A percentile compares a stretch with the other conserved stretches of the same genome.
phyloP scores from a whole-genome alignment of 495 filamentous ascomycete species.

The Annulohypoxylon stygium region DNA sequence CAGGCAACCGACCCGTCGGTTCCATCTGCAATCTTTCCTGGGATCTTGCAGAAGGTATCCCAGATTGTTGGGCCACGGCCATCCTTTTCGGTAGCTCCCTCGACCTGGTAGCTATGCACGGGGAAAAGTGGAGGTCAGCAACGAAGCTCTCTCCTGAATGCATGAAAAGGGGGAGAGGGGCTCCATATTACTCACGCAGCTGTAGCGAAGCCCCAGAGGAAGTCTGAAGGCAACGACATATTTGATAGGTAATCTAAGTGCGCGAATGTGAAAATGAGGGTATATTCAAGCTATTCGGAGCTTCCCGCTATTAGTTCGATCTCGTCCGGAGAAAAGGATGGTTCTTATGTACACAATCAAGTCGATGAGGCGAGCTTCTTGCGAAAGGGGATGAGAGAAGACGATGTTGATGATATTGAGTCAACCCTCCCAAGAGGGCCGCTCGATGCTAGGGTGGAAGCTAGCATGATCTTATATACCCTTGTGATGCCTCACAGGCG shows the following conservation, averaged over 20 bases:
- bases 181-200: slow-evolving; percentile 68
- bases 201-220: slow-evolving; percentile 87
- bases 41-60: slow-evolving; percentile 80
- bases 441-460: slow-evolving; percentile 34
- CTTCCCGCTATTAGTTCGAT: slow-evolving; percentile 38
- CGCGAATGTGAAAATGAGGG: slow-evolving; percentile 22
- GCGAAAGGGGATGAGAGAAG: slow-evolving; percentile 11
- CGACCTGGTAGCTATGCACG: slow-evolving; percentile 76
- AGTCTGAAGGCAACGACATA: slow-evolving; percentile 76
- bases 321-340: slow-evolving; percentile 50
- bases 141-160: slow-evolving; percentile 3
- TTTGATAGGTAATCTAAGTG: slow-evolving; percentile 27
- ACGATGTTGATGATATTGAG: slow-evolving; percentile 30
- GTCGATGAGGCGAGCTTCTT: slow-evolving; percentile 38
- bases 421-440: slow-evolving; percentile 36
- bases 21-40: slow-evolving; percentile 80
- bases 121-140: slow-evolving; percentile 37
- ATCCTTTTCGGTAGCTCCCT: slow-evolving; percentile 75
- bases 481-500: slow-evolving; percentile 32
- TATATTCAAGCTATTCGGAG: slow-evolving; percentile 44
- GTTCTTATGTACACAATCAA: slow-evolving; percentile 43
- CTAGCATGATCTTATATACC: slow-evolving; percentile 47
- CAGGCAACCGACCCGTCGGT: slow-evolving; percentile 77
- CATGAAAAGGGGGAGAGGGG: not conserved
- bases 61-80: slow-evolving; percentile 81